Conservation (phyloP, 495 filamentous ascomycete genomes). For the Aspergillus coremiiformis region DNA sequence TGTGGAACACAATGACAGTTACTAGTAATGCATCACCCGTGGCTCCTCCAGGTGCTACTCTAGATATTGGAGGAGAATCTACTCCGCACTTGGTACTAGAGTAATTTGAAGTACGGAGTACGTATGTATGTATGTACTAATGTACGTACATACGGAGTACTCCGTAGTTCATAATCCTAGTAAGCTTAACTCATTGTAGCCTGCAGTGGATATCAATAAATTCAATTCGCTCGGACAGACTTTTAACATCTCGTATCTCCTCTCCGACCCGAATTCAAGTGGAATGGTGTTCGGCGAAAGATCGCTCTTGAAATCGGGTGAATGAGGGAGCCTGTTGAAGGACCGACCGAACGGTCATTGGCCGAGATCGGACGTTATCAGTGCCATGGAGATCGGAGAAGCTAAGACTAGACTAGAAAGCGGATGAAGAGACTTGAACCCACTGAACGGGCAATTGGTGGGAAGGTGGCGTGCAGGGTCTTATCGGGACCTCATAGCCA, state of each 20-base stretch:
- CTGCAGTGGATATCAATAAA: not conserved
- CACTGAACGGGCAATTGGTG: no score
- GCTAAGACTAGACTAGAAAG: slow-evolving; percentile 2
- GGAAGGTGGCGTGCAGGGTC: slow-evolving; percentile 12
- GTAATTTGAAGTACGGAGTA: no score
- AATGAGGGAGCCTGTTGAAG: slow-evolving; percentile 1
- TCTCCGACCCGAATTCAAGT: no score
- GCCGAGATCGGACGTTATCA: slow-evolving; percentile 8
- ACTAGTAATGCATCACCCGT: no score
- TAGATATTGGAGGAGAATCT: no score
- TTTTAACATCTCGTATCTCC: not conserved
- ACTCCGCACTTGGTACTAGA: no score
- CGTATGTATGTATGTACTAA: not conserved
- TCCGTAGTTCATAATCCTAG: not conserved
- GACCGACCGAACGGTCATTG: slow-evolving; percentile 2
- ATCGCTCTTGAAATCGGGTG: slow-evolving; percentile 1
- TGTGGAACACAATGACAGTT: no score
- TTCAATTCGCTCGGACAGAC: no score
- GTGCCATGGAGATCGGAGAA: slow-evolving; percentile 2
- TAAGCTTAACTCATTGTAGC: not conserved
- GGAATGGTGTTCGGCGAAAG: not conserved
- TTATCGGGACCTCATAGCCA: slow-evolving; percentile 18
- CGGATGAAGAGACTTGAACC: slow-evolving; percentile 3
- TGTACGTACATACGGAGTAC: not conserved
- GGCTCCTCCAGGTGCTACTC: no score